Evolutionary conservation across 257 asterid genomes (phyloP).

Genomic region (Sherardia arvensis): DNA sequence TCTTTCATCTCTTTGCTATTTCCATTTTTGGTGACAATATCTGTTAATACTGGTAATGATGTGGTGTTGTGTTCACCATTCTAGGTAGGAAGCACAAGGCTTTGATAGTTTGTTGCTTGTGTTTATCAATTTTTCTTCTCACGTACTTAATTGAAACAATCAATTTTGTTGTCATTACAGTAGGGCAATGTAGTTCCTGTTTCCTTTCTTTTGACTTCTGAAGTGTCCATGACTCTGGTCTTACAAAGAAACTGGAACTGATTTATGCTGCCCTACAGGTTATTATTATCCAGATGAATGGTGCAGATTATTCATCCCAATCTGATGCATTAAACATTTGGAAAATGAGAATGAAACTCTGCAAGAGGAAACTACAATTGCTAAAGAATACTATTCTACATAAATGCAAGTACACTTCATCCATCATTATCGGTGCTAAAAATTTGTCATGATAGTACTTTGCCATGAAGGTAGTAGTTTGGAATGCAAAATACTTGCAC

Average conservation of each 20-base stretch:
- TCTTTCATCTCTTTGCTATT: background rate
- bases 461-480: background rate
- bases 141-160: background rate
- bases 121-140: background rate
- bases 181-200: background rate
- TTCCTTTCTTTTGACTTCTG: background rate
- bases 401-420: constrained; percentile 67
- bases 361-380: constrained; percentile 56
- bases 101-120: background rate
- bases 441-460: background rate
- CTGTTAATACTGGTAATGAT: background rate
- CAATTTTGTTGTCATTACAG: background rate
- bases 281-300: constrained; percentile 69
- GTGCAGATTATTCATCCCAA: constrained; percentile 46
- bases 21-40: background rate
- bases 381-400: constrained; percentile 75
- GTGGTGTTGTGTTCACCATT: background rate
- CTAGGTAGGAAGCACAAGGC: background rate
- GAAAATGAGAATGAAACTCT: constrained; percentile 83
- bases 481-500: background rate
- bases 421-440: background rate
- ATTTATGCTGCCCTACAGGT: constrained; percentile 39
- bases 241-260: background rate
- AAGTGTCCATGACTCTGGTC: background rate
- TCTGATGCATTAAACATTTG: constrained; percentile 71